These are phyloP conservation scores for Pyrus betulifolia DNA, from an alignment of 306 rosid genomes.

Conservation along the genomic window DNA sequence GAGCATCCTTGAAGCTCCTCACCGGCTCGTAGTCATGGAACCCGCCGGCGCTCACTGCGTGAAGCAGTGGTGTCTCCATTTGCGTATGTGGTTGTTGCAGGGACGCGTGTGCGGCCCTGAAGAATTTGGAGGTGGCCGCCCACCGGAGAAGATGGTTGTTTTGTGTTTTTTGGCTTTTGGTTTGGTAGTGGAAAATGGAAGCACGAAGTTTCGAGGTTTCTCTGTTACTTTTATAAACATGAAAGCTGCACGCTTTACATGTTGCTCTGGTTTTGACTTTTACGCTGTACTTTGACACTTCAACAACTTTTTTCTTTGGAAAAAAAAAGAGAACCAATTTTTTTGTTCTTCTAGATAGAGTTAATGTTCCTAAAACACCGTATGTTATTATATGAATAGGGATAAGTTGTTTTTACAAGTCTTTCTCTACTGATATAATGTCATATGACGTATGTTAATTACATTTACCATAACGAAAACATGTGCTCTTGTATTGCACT, in stretches of 20 bases:
- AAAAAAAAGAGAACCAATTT: too few species aligned
- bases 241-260: neutral
- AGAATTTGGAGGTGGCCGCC: neutral
- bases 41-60: neutral
- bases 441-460: too few species aligned
- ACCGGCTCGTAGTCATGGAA: conserved; percentile 31
- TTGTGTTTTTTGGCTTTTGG: neutral
- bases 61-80: conserved; percentile 15
- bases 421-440: too few species aligned
- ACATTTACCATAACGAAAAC: too few species aligned
- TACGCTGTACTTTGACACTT: too few species aligned
- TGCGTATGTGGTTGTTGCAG: neutral
- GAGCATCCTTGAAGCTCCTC: conserved; percentile 11
- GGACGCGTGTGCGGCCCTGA: neutral
- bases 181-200: neutral
- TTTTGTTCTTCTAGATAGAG: too few species aligned
- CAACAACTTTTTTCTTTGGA: too few species aligned
- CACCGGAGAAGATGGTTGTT: neutral
- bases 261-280: too few species aligned
- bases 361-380: too few species aligned
- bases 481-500: too few species aligned
- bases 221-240: neutral
- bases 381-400: too few species aligned
- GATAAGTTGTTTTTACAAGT: too few species aligned
- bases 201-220: neutral